Evolutionary conservation across 805 yeast species (phyloP), one percentile per base, ranked within the genome.

Genomic region (Kodamaea kaohsiungensis): DNA sequence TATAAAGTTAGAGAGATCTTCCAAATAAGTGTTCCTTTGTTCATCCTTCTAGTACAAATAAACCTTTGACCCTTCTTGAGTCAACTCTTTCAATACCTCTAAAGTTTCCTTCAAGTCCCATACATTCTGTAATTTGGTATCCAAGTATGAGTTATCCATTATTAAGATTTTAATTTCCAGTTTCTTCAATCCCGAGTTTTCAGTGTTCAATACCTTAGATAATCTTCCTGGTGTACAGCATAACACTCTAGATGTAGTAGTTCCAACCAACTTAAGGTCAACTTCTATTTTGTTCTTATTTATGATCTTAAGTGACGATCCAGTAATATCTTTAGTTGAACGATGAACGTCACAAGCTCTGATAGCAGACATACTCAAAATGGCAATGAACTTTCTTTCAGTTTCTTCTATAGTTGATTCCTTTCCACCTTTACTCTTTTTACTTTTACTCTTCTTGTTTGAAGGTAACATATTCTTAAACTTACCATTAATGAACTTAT

Each of bases 291-390:
- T 85, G 66, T 88, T 89, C 70, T 90, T 90, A 57, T 86, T 82
- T 63, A 90, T 89, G 48, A 90, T 66, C 66, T 89, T 90, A 48
- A 89, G 61, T 3, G 91, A 81, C 0, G 85, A 81, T 9, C 83
- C 79, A 40, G 74, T 61, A n/a, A 75, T 55, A 53, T 62, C 78
- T 65, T 70, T 77, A 52, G 81, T 68, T 1, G 88, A 84, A 59
- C 96, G 80, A 64, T 82, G 87, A 2, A 91, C 79, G 62, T 92
- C 97, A 63, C 97, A 93, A 1, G 91, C 95, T 60, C 98, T 79
- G 19, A 91, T 74, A 9, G 96, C 95, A 0, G 96, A 89, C 76
- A 88, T 80, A 0, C 92, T 80, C 13, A 87, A 62, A 1, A 86
- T 69, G 13, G 86, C 69, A 58, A 84, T 66, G 70, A 79, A 73